A percentile compares a stretch with the other conserved stretches of the same genome.
These are phyloP conservation scores for Exophiala spinifera DNA, from an alignment of 2,329 filamentous ascomycete species.

Conservation along the genomic window DNA sequence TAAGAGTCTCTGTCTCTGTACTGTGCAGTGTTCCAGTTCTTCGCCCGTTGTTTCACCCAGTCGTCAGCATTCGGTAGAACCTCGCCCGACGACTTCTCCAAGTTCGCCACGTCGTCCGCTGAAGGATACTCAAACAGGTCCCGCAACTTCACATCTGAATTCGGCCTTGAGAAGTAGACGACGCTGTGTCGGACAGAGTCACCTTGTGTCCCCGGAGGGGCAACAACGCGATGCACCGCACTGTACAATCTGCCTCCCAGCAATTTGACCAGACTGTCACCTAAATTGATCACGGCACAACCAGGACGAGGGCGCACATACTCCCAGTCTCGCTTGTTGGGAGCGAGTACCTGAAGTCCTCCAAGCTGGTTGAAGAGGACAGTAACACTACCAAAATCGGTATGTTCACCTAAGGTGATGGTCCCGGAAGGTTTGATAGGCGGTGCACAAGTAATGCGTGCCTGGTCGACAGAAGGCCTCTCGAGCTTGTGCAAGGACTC, in stretches of 20 bases:
- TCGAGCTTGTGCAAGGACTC: conserved; percentile 27
- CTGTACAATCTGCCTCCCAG: conserved; percentile 38
- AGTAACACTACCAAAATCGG: conserved; percentile 39
- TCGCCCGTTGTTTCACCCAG: conserved; percentile 14
- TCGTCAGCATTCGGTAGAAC: conserved; percentile 9
- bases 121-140: conserved; percentile 9
- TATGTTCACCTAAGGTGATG: conserved; percentile 34
- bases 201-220: conserved; percentile 27
- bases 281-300: conserved; percentile 45
- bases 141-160: conserved; percentile 7
- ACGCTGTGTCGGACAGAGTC: conserved; percentile 20
- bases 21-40: conserved; percentile 16
- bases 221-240: conserved; percentile 31
- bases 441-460: conserved; percentile 28
- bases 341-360: conserved; percentile 37
- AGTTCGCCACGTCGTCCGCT: conserved; percentile 3
- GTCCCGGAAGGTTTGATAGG: conserved; percentile 27
- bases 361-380: conserved; percentile 38
- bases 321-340: conserved; percentile 26
- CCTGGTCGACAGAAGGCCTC: conserved; percentile 24
- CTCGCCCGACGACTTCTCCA: conserved; percentile 5
- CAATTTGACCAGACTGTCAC: conserved; percentile 48
- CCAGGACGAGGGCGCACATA: conserved; percentile 27
- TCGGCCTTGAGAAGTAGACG: conserved; percentile 26
- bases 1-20: conserved; percentile 15